A percentile compares a stretch with the other conserved stretches of the same genome.
Evolutionary conservation across 1,284 basidiomycete species (phyloP).

Genomic region (Cutaneotrichosporon sp.): DNA sequence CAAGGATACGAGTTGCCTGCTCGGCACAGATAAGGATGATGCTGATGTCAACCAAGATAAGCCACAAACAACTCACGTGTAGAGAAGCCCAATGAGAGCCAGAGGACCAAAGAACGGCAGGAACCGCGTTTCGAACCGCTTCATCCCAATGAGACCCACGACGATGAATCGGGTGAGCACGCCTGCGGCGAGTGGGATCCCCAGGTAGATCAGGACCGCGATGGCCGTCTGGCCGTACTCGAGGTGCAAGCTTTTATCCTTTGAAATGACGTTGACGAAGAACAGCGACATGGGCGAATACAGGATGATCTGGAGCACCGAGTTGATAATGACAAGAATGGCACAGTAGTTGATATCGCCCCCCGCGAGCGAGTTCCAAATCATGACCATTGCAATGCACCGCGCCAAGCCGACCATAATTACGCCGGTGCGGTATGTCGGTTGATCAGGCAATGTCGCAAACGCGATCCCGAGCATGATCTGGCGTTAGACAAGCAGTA

Average conservation of each 20-base stretch:
- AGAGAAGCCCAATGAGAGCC: slow-evolving; percentile 66
- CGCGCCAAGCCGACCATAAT: slow-evolving; percentile 59
- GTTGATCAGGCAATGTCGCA: slow-evolving; percentile 75
- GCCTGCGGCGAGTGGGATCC: slow-evolving; percentile 64
- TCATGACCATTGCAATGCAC: slow-evolving; percentile 69
- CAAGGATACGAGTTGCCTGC: slow-evolving; percentile 59
- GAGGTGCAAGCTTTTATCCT: slow-evolving; percentile 51
- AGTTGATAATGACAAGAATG: slow-evolving; percentile 57
- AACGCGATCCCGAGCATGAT: slow-evolving; percentile 78
- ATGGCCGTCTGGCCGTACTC: slow-evolving; percentile 66
- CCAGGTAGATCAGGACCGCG: slow-evolving; percentile 66
- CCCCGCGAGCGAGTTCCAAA: slow-evolving; percentile 73
- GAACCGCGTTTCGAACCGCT: slow-evolving; percentile 57
- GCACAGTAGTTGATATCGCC: slow-evolving; percentile 75
- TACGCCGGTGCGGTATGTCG: slow-evolving; percentile 52
- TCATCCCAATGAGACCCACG: slow-evolving; percentile 52
- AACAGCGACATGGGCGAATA: slow-evolving; percentile 71
- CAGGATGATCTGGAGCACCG: slow-evolving; percentile 65
- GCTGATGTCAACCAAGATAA: slow-evolving; percentile 23
- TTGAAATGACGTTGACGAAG: slow-evolving; percentile 69
- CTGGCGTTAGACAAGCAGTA: slow-evolving; percentile 6
- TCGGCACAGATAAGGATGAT: slow-evolving; percentile 66
- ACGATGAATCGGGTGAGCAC: slow-evolving; percentile 61
- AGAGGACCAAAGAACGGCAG: slow-evolving; percentile 65
- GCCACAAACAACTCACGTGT: slow-evolving; percentile 23